Conservation (phyloP, 176 grass and related monocot genomes). For the Oryza meridionalis region DNA sequence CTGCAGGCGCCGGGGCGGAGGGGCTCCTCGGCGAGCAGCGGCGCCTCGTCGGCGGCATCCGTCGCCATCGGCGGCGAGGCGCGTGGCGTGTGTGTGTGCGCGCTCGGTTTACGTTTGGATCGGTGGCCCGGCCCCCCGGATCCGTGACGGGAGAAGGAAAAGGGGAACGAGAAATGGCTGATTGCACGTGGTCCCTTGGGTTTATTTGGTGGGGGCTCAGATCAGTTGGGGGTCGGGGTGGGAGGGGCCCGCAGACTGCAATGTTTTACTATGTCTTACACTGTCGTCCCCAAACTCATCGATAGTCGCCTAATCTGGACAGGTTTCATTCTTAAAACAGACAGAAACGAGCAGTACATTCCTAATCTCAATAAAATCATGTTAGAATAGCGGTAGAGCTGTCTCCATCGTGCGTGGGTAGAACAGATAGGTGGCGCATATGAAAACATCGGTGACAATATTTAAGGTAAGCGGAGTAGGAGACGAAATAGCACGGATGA, state of each 20-base stretch:
- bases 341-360: no score
- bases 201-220: slow-evolving; percentile 22
- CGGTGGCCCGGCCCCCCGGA: slow-evolving; percentile 35
- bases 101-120: background rate
- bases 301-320: no score
- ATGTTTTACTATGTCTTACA: background rate
- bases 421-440: no score
- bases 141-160: slow-evolving; percentile 12
- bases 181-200: slow-evolving; percentile 31
- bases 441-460: no score
- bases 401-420: no score
- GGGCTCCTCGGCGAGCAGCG: slow-evolving; percentile 55
- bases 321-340: no score
- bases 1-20: slow-evolving; percentile 53
- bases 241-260: background rate
- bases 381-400: no score
- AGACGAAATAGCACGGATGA: no score
- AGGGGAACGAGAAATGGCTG: background rate
- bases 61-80: slow-evolving; percentile 44
- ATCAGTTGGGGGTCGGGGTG: background rate
- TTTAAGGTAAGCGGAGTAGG: no score
- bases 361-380: no score
- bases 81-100: slow-evolving; percentile 1
- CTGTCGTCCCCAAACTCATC: no score
- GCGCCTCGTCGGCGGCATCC: slow-evolving; percentile 53